A percentile compares a stretch with the other conserved stretches of the same genome.
Conservation (phyloP, 2,329 filamentous ascomycete genomes). For the Thermochaetoides dissita region DNA sequence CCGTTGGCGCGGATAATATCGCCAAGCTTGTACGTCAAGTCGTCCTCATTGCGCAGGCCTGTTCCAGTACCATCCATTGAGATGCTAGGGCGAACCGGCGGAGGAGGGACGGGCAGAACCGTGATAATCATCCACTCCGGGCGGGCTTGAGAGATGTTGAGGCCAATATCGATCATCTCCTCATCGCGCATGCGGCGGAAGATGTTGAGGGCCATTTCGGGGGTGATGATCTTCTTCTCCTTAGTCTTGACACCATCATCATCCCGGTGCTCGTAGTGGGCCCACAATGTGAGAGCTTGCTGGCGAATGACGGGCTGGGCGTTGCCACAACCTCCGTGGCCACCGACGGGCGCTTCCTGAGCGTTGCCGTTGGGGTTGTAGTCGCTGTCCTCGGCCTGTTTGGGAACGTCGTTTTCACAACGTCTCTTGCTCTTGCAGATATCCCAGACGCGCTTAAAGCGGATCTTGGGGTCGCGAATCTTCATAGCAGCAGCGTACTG, state of each 20-base stretch:
- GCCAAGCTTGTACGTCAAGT: constrained; percentile 97
- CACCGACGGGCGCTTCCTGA: constrained; percentile 36
- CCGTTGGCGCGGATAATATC: constrained; percentile 97
- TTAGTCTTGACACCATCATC: constrained; percentile 61
- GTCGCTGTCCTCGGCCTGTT: constrained; percentile 54
- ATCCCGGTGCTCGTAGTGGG: constrained; percentile 58
- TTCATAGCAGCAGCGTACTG: constrained; percentile 71
- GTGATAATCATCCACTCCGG: constrained; percentile 98
- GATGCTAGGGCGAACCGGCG: constrained; percentile 90
- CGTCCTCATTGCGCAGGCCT: constrained; percentile 90
- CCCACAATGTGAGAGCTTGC: constrained; percentile 70
- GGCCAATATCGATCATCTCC: constrained; percentile 72
- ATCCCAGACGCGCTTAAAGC: constrained; percentile 85
- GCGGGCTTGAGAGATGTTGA: constrained; percentile 88
- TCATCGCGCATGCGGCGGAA: constrained; percentile 72
- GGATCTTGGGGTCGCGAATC: constrained; percentile 81
- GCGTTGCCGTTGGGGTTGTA: constrained; percentile 45
- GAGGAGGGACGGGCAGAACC: constrained; percentile 86
- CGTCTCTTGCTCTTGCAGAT: constrained; percentile 77
- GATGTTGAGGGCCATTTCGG: constrained; percentile 71
- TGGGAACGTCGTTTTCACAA: constrained; percentile 65
- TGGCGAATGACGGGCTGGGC: constrained; percentile 76
- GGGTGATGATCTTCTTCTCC: constrained; percentile 71
- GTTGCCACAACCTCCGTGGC: constrained; percentile 90
- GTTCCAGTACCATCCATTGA: constrained; percentile 90